Percentiles rank a stretch among this genome's conserved stretches.
These are phyloP conservation scores for Rhizophlyctis rosea DNA, from an alignment of 192 early-diverging fungal species.

Conservation along the genomic window DNA sequence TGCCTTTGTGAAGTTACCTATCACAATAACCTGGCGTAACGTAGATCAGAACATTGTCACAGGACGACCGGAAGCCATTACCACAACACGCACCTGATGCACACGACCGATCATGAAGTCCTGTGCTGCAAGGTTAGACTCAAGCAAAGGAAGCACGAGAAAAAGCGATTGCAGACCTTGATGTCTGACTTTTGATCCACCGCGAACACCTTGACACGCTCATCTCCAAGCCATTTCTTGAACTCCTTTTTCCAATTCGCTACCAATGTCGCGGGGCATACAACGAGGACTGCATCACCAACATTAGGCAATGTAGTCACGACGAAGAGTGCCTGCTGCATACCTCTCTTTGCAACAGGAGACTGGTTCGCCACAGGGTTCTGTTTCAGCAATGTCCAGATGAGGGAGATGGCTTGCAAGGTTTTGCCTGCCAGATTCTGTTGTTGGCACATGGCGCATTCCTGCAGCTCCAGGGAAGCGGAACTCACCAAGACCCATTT, in stretches of 20 bases:
- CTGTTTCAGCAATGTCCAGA: constrained; percentile 47
- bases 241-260: constrained; percentile 56
- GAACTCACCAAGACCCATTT: constrained; percentile 36
- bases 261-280: constrained; percentile 49
- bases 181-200: constrained; percentile 23
- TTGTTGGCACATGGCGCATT: background rate
- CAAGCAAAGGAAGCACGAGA: background rate
- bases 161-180: background rate
- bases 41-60: too few relatives aligned
- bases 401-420: constrained; percentile 44
- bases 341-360: constrained; percentile 18
- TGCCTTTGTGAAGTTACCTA: background rate
- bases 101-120: constrained; percentile 29
- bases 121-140: too few relatives aligned
- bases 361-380: constrained; percentile 1
- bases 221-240: constrained; percentile 53
- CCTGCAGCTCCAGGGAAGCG: background rate
- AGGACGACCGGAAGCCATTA: too few relatives aligned
- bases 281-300: constrained; percentile 31
- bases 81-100: constrained; percentile 26
- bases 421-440: constrained; percentile 39
- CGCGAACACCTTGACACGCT: constrained; percentile 27
- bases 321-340: constrained; percentile 5
- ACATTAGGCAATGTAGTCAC: background rate
- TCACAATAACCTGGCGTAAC: constrained; percentile 21